phyloP scores from a whole-genome alignment of 1,284 basidiomycete genomes.

The Irpex sp. region DNA sequence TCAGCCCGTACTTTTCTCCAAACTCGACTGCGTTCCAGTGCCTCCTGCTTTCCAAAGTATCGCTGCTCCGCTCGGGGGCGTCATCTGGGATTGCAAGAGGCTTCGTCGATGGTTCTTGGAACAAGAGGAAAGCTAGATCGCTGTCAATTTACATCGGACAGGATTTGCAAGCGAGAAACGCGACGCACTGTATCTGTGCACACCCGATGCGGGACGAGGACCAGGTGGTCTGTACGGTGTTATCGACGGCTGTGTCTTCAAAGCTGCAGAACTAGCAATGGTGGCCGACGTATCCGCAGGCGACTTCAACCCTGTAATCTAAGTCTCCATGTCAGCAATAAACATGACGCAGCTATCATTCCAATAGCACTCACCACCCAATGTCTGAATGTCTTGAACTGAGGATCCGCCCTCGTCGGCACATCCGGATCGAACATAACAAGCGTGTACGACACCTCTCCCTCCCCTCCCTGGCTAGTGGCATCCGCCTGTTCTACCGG shows the following conservation, averaged over 20 bases:
- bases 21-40: slow-evolving; percentile 52
- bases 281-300: slow-evolving; percentile 31
- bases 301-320: slow-evolving; percentile 55
- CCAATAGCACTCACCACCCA: slow-evolving; percentile 49
- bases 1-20: slow-evolving; percentile 45
- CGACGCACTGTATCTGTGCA: slow-evolving; percentile 52
- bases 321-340: neutral
- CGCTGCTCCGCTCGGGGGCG: slow-evolving; percentile 41
- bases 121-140: slow-evolving; percentile 49
- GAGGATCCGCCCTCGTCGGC: slow-evolving; percentile 49
- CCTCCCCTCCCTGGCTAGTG: slow-evolving; percentile 21
- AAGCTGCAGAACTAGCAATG: slow-evolving; percentile 31
- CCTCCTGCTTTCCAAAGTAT: slow-evolving; percentile 38
- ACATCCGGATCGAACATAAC: slow-evolving; percentile 69
- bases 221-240: slow-evolving; percentile 57
- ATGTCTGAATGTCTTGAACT: slow-evolving; percentile 55
- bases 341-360: neutral
- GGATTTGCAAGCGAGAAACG: neutral
- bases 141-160: neutral
- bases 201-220: slow-evolving; percentile 49
- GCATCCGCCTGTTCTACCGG: slow-evolving; percentile 25
- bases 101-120: slow-evolving; percentile 42
- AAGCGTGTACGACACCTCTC: slow-evolving; percentile 45
- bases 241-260: slow-evolving; percentile 41
- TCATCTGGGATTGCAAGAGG: slow-evolving; percentile 37